Evolutionary conservation across 305 asterid genomes (phyloP).

Genomic region (Fraxinus nigra): DNA sequence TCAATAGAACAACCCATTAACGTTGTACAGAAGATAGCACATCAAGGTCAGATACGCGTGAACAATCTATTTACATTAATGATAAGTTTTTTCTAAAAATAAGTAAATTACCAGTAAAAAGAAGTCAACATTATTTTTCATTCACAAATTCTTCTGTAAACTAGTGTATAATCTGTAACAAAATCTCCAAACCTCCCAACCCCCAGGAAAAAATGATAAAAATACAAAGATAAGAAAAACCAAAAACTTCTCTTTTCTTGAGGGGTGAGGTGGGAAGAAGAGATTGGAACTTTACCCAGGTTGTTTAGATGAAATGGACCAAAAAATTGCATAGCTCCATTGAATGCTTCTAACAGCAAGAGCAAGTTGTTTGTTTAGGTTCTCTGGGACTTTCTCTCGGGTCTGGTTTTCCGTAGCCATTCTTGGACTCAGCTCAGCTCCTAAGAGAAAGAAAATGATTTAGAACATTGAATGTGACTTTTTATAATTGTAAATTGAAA

Average conservation of each 20-base stretch:
- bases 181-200: neutral
- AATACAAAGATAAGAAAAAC: constrained; percentile 1
- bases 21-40: constrained; percentile 23
- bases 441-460: neutral
- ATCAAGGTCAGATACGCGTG: constrained; percentile 28
- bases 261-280: constrained; percentile 9
- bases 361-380: constrained; percentile 69
- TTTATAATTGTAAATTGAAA: neutral
- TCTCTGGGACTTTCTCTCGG: constrained; percentile 37
- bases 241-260: constrained; percentile 2
- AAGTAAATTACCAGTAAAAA: neutral
- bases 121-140: constrained; percentile 8
- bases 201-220: neutral
- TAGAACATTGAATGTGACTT: neutral
- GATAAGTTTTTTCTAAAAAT: constrained; percentile 10
- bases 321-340: constrained; percentile 93
- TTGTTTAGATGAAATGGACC: constrained; percentile 66
- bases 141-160: constrained; percentile 9
- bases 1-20: constrained; percentile 17
- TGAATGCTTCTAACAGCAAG: constrained; percentile 76
- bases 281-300: constrained; percentile 56
- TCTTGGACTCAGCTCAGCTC: constrained; percentile 22
- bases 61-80: constrained; percentile 7
- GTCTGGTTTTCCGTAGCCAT: constrained; percentile 51
- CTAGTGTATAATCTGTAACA: constrained; percentile 13